These are phyloP conservation scores for Calendula officinalis DNA, from an alignment of 129 eudicot genomes.

Conservation along the genomic window DNA sequence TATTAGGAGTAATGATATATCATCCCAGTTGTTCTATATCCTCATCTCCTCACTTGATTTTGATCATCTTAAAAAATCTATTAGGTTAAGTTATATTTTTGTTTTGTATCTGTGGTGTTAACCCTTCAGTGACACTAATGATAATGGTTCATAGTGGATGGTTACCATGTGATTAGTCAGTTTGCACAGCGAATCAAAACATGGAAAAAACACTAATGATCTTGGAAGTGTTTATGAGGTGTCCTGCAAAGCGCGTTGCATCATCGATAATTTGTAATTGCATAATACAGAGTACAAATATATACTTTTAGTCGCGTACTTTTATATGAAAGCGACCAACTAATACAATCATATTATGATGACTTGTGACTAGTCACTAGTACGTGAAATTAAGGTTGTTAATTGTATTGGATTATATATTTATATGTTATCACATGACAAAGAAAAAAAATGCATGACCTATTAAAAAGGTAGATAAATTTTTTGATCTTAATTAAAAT, in stretches of 20 bases:
- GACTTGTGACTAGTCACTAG: not conserved
- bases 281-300: not conserved
- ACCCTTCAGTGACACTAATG: not conserved
- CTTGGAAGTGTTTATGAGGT: not conserved
- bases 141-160: not conserved
- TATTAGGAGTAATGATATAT: too few relatives aligned
- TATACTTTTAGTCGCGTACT: not conserved
- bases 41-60: too few relatives aligned
- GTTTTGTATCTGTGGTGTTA: not conserved
- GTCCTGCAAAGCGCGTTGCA: not conserved
- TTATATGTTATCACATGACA: not conserved
- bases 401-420: not conserved
- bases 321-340: not conserved
- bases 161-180: too few relatives aligned
- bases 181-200: too few relatives aligned
- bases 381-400: not conserved
- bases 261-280: not conserved
- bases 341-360: not conserved
- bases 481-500: not conserved
- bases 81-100: not conserved
- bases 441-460: not conserved
- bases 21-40: too few relatives aligned
- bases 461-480: slow-evolving; percentile 8
- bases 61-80: not conserved
- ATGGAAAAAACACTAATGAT: not conserved